Evolutionary conservation across 73 alveolate species (phyloP).

Genomic region (Tetrahymena malaccensis): DNA sequence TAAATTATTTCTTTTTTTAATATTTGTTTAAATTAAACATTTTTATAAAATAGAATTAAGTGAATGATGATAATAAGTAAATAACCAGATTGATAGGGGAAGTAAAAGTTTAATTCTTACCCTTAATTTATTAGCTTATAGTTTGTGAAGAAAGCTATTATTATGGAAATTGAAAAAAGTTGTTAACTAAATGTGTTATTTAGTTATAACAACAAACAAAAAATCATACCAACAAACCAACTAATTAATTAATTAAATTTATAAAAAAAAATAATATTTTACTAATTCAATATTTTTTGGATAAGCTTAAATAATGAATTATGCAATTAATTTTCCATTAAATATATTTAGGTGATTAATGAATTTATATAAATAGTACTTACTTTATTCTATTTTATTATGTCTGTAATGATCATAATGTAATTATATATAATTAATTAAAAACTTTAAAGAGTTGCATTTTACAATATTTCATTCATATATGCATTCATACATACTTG

Average conservation of each 20-base stretch:
- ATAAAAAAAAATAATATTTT: not conserved
- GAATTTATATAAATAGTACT: no score
- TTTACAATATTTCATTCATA: no score
- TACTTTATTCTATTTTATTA: not conserved
- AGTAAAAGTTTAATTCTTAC: constrained; percentile 43
- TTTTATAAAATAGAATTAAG: not conserved
- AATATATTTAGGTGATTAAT: no score
- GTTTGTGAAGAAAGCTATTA: constrained; percentile 88
- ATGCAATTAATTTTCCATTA: not conserved
- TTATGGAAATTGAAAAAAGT: constrained; percentile 30
- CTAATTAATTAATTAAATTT: not conserved
- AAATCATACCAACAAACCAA: no score
- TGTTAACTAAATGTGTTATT: not conserved
- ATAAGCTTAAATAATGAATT: no score
- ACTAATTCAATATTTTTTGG: not conserved
- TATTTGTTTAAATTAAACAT: not conserved
- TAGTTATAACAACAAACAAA: no score
- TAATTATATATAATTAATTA: no score
- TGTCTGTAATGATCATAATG: not conserved
- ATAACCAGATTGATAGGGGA: constrained; percentile 51
- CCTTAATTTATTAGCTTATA: constrained; percentile 74
- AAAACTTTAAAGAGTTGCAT: not conserved
- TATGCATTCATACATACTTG: no score
- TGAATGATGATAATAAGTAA: constrained; percentile 45
- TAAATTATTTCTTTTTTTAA: not conserved